Base-by-base conservation (phyloP, 2,329 filamentous ascomycete genomes). In the Xylariales sp. region DNA sequence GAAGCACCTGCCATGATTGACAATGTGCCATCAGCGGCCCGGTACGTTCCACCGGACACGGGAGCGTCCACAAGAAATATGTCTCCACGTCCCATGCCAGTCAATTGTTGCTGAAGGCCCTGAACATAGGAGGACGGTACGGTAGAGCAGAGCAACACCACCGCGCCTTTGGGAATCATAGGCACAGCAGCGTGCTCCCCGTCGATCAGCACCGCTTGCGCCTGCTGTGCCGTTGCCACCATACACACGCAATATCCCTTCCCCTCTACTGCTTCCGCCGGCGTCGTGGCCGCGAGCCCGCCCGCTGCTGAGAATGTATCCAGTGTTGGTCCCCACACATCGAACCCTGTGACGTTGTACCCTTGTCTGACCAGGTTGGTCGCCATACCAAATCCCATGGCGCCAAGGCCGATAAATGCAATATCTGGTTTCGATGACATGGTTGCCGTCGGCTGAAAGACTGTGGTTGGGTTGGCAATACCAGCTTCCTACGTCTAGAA, bases 361-460 rank as follows among this genome's bases (percentile, higher is more conserved):
- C 82, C 82, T 48, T 76, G 65, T 50, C 80, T 78, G 53, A 88
- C 69, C 33, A 89, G 75, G 57, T 88, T 75, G 45, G 78, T 85
- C 48, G 85, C 85, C 84, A 89, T 88, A 57, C 85, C 85, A 59
- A 87, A 85, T 57, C 85, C 85, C 85, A 88, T 88, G 62, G 84
- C 84, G 43, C 85, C 85, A 3, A 89, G 80, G 68, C 85, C 85
- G 48, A 85, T 81, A 63, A 88, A 87, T 49, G 78, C 75, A 40
- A 86, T 51, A 4, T 60, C 55, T 4, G 61, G 60, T 46, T 68
- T 69, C 36, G 56, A 45, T 14, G 59, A 44, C 52, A 62, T 63
- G 41, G 36, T 54, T 32, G 32, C 41, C 22, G 4, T 9, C 14
- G 28, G 10, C 19, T 18, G 11, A 25, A 4, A 20, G 18, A 12